Evolutionary conservation across 805 yeast genomes (phyloP), one percentile per base, ranked within the genome.

Genomic region (Candida wancherniae): DNA sequence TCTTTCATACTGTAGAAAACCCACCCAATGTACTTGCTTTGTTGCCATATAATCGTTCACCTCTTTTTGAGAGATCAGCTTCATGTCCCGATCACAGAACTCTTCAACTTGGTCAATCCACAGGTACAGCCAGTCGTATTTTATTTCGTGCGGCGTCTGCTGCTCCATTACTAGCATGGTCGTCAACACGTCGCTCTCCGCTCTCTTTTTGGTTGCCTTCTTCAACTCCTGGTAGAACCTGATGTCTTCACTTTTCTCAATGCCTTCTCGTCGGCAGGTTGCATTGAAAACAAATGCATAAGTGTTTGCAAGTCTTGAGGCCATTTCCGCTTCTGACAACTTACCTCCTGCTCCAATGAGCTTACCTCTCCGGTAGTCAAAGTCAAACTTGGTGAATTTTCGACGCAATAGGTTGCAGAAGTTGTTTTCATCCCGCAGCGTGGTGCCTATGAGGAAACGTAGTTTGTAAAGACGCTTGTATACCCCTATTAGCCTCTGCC

Each of bases 401-500:
- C 64, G 42, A 29, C 60, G 47, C 24, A 62, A 20, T 8, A 53
- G 28, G 7, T 40, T 47, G 15, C 34, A 35, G 36, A 51, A 59
- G 17, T 41, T 34, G 6, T 42, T 32, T 5, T 19, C 31, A 12
- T 20, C 19, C 18, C 37, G 18, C 9, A 16, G 28, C 7, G 9
- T 7, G 20, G 9, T 9, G 20, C 20, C 9, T 18, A 7, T 7
- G 9, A 18, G 20, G 20, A 18, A 39, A 11, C 70, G 50, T 13
- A 64, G 45, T 19, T 49, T 45, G 39, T 42, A 63, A 24, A 64
- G 54, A 26, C 45, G 51, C 36, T 55, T 62, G 37, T 65, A 65
- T 2, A 50, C 35, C 11, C 37, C 20, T 11, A 23, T 20, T 23
- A 30, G 21, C 16, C 36, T 37, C 14, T 21, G 16, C n/a, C 28